Evolutionary conservation across 2,329 filamentous ascomycete genomes (phyloP), one percentile per base, ranked within the genome.

Genomic region (Fusarium torreyae): DNA sequence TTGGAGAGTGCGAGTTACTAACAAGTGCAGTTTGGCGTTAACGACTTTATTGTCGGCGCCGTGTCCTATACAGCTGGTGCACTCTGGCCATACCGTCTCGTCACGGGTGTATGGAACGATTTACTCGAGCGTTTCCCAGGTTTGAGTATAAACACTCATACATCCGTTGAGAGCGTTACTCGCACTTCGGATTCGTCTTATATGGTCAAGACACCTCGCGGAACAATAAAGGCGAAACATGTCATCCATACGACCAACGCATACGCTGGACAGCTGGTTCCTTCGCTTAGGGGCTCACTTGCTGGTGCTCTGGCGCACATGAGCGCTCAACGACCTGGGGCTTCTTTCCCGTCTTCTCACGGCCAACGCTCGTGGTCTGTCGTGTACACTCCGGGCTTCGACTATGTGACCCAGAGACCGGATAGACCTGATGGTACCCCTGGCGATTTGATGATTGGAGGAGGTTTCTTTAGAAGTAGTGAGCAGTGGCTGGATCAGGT

Each of bases 181-280:
- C 33, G 62, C 1, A 57, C 60, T n/a, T 38, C 57, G 3, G 43
- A 48, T 2, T 58, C 69, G 1, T 39, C 77, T 3, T 86, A 85
- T 69, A 73, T 76, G 2, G 70, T 89, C 7, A 68, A 78, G 6
- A 89, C 87, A 2, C 54, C 69, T 0, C 77, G 83, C 8, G 86
- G 86, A 3, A 66, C 42, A 0, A 78, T 89, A 34, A 74, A 71
- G 5, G 80, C 86, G 9, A 77, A 78, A 1, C 83, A 89, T 53
- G 78, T 91, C 2, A 79, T 90, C 4, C 86, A 90, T 66, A 85
- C 86, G 9, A 90, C 87, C 2, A 89, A 90, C 64, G 86, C 79
- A 7, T 85, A 85, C 66, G 80, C 84, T 1, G 75, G 82, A 0
- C 82, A 87, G 51, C 81, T 89, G 1, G 71, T 89, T 4, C 86